A percentile compares a stretch with the other conserved stretches of the same genome.
Evolutionary conservation across 257 asterid genomes (phyloP).

Genomic region (Gardenia jasminoides): DNA sequence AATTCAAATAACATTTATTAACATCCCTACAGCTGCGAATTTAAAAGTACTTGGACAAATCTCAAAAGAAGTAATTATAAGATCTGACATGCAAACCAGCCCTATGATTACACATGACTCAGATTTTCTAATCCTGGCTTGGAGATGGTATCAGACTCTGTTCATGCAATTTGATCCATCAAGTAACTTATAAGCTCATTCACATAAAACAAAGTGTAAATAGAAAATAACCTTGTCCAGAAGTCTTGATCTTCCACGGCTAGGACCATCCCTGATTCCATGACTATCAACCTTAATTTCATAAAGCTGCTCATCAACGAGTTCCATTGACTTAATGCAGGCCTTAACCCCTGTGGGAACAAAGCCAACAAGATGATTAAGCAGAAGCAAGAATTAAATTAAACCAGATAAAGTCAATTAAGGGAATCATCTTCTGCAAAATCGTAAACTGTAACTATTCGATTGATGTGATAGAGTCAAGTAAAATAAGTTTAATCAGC

Average conservation of each 20-base stretch:
- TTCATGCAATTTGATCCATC: neutral
- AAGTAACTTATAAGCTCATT: neutral
- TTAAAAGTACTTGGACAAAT: too few relatives aligned
- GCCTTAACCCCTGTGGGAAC: conserved; percentile 69
- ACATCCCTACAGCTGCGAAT: neutral
- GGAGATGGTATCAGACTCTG: neutral
- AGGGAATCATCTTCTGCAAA: neutral
- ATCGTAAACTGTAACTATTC: neutral
- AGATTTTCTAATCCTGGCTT: neutral
- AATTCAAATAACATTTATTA: neutral
- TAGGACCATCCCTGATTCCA: conserved; percentile 75
- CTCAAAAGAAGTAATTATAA: neutral
- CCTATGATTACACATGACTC: neutral
- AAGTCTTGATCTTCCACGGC: conserved; percentile 74
- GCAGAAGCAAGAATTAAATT: neutral
- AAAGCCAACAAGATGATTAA: neutral
- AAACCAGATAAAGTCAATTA: neutral
- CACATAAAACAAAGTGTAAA: neutral
- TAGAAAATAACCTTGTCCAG: conserved; percentile 54
- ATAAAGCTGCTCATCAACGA: conserved; percentile 62
- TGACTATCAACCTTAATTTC: conserved; percentile 78
- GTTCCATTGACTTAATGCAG: conserved; percentile 60
- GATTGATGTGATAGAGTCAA: neutral
- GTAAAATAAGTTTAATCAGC: neutral
- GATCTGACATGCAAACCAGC: neutral